Base-by-base conservation (phyloP, 1,284 basidiomycete genomes). In the Tetrapyrgos nigripes region DNA sequence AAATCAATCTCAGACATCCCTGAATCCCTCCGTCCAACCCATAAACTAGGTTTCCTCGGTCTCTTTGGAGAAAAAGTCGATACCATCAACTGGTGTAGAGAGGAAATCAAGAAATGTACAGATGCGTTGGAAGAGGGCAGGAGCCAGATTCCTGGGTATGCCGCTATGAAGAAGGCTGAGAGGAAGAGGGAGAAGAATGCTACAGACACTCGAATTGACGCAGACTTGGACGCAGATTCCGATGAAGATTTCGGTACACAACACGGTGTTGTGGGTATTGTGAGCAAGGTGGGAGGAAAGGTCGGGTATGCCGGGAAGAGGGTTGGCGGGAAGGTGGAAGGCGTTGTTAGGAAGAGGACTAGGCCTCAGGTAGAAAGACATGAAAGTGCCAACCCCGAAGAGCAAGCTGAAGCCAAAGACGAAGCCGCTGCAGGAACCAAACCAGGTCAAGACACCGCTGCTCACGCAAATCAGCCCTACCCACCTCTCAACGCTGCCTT, bases 11-110 rank as follows among this genome's bases (percentile, higher is more conserved):
- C 59, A 17, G 55, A 61, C 26, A 88, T 95, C 0, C 89, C 93
- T 0, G 75, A 74, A 33, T 79, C 83, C 17, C 78, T 92, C 64
- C 85, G 96, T 2, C 97, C 97, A 0, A 88, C 86, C 0, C 93
- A 93, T 73, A 89, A 91, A 55, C 84, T 97, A 23, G 72, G 83
- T 48, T 66, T 72, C 62, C 64, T 82, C 4, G 76, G 91, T 23
- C 86, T 92, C 46, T 78, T 83, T 9, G 91, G 91, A 2, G 75
- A 94, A 71, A 94, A 97, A 75, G 93, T 96, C 3, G 97, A 99
- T 76, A 84, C 89, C 1, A 95, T 99, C 69, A 88, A 94, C 1
- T 98, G 96, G 95, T 88, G 89, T 49, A 85, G 95, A 31, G 75
- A 82, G 29, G 86, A 93, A 68, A 87, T 95, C 53, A 73, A 78